Percentiles rank a stretch among this genome's conserved stretches.
Conservation (phyloP, 345 rosid species). For the Anastatica hierochuntica region DNA sequence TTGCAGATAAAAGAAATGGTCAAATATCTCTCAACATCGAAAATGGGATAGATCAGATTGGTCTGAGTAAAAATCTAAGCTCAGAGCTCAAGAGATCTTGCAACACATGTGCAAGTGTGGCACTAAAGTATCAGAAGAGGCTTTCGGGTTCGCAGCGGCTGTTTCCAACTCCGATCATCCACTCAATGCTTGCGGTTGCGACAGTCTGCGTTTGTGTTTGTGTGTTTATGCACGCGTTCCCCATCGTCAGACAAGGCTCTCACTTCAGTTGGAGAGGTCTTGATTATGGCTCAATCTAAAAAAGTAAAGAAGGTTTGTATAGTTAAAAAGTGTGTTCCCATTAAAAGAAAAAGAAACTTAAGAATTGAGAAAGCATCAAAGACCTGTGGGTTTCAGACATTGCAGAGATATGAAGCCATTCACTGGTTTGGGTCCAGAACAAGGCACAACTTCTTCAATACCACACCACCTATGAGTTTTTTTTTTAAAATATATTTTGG, state of each 20-base stretch:
- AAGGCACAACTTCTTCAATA: no score
- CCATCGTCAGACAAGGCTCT: conserved; percentile 40
- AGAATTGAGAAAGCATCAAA: no score
- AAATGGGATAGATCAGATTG: conserved; percentile 30
- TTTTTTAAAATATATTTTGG: not conserved
- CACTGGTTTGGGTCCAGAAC: no score
- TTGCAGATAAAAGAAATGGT: conserved; percentile 48
- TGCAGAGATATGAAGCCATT: no score
- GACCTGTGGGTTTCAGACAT: no score
- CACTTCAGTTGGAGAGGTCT: conserved; percentile 78
- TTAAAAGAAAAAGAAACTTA: no score
- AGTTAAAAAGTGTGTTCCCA: no score
- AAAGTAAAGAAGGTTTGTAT: no score
- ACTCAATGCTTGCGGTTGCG: conserved; percentile 75
- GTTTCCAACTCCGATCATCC: conserved; percentile 61
- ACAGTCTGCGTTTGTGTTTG: conserved; percentile 92
- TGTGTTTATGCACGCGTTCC: conserved; percentile 57
- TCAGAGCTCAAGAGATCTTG: conserved; percentile 34
- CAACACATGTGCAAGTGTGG: conserved; percentile 41
- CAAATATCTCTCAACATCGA: conserved; percentile 53
- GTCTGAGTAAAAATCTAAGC: conserved; percentile 10
- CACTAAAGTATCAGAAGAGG: conserved; percentile 37
- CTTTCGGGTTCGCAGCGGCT: conserved; percentile 40
- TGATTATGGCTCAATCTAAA: conserved; percentile 54
- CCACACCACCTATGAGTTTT: not conserved